These are phyloP conservation scores for Leucocoprinus birnbaumii DNA, from an alignment of 768 basidiomycete species.

Conservation along the genomic window DNA sequence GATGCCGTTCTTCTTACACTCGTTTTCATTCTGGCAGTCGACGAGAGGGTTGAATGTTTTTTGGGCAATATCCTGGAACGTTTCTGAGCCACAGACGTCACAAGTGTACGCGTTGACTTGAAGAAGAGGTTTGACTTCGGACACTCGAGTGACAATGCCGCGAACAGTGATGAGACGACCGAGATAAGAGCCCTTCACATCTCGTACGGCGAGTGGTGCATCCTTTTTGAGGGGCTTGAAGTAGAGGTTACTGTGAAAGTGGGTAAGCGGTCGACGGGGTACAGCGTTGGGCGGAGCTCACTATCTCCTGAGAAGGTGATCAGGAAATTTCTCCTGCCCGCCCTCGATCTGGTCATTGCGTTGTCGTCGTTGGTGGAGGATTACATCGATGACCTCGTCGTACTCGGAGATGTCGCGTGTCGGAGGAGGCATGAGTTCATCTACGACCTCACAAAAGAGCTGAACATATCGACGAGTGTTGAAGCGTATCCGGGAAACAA, in stretches of 20 bases:
- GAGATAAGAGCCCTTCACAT: slow-evolving; percentile 83
- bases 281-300: slow-evolving; percentile 42
- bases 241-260: slow-evolving; percentile 75
- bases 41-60: slow-evolving; percentile 88
- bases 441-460: slow-evolving; percentile 88
- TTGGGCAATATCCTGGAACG: slow-evolving; percentile 94
- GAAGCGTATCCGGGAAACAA: slow-evolving; percentile 73
- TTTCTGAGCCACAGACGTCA: slow-evolving; percentile 96
- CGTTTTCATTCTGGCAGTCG: slow-evolving; percentile 84
- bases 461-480: slow-evolving; percentile 90
- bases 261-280: slow-evolving; percentile 15
- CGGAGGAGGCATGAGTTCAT: slow-evolving; percentile 84
- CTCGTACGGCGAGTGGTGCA: slow-evolving; percentile 82
- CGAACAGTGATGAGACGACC: slow-evolving; percentile 94
- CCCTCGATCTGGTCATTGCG: slow-evolving; percentile 81
- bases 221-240: slow-evolving; percentile 84
- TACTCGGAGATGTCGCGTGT: slow-evolving; percentile 88
- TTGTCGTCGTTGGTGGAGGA: slow-evolving; percentile 89
- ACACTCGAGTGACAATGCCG: slow-evolving; percentile 97
- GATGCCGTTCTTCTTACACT: slow-evolving; percentile 84
- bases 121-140: slow-evolving; percentile 96
- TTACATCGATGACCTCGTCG: slow-evolving; percentile 95
- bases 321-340: slow-evolving; percentile 78
- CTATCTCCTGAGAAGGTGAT: slow-evolving; percentile 93
- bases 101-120: slow-evolving; percentile 98